Evolutionary conservation across 2,329 filamentous ascomycete genomes (phyloP).

Genomic region (Clarireedia sp.): DNA sequence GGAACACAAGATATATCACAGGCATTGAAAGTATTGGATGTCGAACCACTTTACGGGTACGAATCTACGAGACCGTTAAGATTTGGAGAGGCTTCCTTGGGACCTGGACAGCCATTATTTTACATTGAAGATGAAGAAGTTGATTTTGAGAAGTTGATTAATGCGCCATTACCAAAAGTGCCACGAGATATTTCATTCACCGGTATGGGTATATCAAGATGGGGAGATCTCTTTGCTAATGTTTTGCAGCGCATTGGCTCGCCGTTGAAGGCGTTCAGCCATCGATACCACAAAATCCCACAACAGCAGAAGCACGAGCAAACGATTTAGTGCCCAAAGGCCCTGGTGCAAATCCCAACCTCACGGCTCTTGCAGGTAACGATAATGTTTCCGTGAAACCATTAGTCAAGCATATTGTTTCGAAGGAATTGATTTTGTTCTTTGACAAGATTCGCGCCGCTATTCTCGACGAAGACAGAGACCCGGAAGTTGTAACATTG

Average conservation of each 20-base stretch:
- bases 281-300: constrained; percentile 92
- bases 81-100: constrained; percentile 89
- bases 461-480: constrained; percentile 78
- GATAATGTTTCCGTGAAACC: constrained; percentile 82
- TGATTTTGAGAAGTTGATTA: constrained; percentile 98
- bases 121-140: constrained; percentile 98
- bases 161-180: constrained; percentile 89
- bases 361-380: constrained; percentile 74
- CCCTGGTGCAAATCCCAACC: constrained; percentile 74
- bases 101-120: constrained; percentile 87
- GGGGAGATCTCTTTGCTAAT: constrained; percentile 6
- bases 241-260: constrained; percentile 75
- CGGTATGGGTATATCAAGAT: constrained; percentile 42
- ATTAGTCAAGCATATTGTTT: constrained; percentile 89
- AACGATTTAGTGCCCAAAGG: constrained; percentile 87
- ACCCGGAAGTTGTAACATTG: constrained; percentile 64
- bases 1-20: constrained; percentile 85
- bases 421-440: constrained; percentile 91
- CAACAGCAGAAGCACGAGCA: constrained; percentile 70
- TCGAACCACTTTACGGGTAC: constrained; percentile 94
- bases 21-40: constrained; percentile 77
- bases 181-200: constrained; percentile 89
- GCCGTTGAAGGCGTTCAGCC: constrained; percentile 96
- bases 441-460: constrained; percentile 92
- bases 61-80: constrained; percentile 82